Evolutionary conservation across 202 grass and related monocot genomes (phyloP), one percentile per base, ranked within the genome.

Genomic region (Schoenoplectus tabernaemontani): DNA sequence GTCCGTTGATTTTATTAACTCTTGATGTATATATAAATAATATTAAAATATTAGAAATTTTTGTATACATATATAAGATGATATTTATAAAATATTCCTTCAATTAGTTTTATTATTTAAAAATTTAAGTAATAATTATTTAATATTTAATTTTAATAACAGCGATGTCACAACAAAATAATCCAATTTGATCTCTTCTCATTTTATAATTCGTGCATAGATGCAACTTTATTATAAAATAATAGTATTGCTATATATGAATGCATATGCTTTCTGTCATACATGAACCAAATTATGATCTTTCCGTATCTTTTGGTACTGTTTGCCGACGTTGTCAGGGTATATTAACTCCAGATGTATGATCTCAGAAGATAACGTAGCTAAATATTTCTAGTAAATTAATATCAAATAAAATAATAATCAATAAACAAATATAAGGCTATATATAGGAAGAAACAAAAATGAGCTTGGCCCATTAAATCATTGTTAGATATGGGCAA

Each of bases 401-500:
- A 16, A 7, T 63, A 77, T 50, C 33, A 58, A 7, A 59, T n/a
- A 56, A 59, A 33, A 58, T 9, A 1, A 19, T 34, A 32, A 22
- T 59, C 9, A 33, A 64, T 42, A 34, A 79, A 44, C 23, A 43
- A 79, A 11, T 58, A 37, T 24, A 59, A 60, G 12, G 11, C 51
- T 24, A 72, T 50, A 72, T 51, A 50, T n/a, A 16, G 43, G 44
- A 51, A 51, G 24, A 51, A 54, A 75, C 47, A 56, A 75, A 53
- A 74, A 54, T 54, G 48, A 37, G 46, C 30, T 4, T 75, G 71
- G 17, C 71, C 47, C 71, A 75, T 75, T 75, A 36, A 75, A 75
- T 53, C 46, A 75, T 47, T 75, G 46, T 51, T 26, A 53, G 8
- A 54, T 54, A 53, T 75, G 47, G 42, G 43, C 68, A 16, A 72